These are phyloP conservation scores for Candida verbasci DNA, from an alignment of 805 yeast species.

Conservation along the genomic window DNA sequence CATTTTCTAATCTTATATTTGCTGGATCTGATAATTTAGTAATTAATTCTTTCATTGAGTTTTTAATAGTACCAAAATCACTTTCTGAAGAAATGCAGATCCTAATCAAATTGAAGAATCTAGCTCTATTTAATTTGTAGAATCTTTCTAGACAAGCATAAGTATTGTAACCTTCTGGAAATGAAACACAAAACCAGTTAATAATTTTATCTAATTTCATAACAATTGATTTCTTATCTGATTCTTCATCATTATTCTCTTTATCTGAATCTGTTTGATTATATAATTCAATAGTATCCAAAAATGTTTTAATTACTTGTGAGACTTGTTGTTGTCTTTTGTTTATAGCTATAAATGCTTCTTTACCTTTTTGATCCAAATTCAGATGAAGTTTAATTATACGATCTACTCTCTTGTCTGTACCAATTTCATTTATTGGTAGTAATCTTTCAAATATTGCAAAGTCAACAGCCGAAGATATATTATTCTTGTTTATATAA, in stretches of 20 bases:
- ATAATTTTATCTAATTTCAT: slow-evolving; percentile 50
- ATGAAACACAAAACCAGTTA: slow-evolving; percentile 55
- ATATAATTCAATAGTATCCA: slow-evolving; percentile 46
- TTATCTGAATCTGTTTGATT: slow-evolving; percentile 14
- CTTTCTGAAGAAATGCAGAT: slow-evolving; percentile 52
- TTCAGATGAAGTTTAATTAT: slow-evolving; percentile 44
- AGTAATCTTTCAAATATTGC: slow-evolving; percentile 56
- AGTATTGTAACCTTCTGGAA: slow-evolving; percentile 52
- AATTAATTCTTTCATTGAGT: slow-evolving; percentile 60
- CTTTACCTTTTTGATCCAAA: slow-evolving; percentile 54
- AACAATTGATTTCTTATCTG: slow-evolving; percentile 15
- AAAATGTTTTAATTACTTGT: slow-evolving; percentile 44
- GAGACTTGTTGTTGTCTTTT: slow-evolving; percentile 64
- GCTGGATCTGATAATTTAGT: slow-evolving; percentile 52
- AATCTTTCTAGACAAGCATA: slow-evolving; percentile 50
- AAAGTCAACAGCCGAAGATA: slow-evolving; percentile 63
- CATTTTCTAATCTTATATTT: slow-evolving; percentile 30
- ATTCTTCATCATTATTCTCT: slow-evolving; percentile 12
- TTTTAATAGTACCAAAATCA: slow-evolving; percentile 55
- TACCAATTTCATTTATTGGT: slow-evolving; percentile 46
- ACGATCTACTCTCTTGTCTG: slow-evolving; percentile 47
- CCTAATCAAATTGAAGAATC: slow-evolving; percentile 54
- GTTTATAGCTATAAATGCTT: slow-evolving; percentile 65
- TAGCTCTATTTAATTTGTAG: slow-evolving; percentile 50
- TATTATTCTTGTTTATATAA: slow-evolving; percentile 67